Percentiles rank a stretch among this genome's conserved stretches.
These are phyloP conservation scores for Stygiomarasmius scandens DNA, from an alignment of 1,284 basidiomycete species.

Conservation along the genomic window DNA sequence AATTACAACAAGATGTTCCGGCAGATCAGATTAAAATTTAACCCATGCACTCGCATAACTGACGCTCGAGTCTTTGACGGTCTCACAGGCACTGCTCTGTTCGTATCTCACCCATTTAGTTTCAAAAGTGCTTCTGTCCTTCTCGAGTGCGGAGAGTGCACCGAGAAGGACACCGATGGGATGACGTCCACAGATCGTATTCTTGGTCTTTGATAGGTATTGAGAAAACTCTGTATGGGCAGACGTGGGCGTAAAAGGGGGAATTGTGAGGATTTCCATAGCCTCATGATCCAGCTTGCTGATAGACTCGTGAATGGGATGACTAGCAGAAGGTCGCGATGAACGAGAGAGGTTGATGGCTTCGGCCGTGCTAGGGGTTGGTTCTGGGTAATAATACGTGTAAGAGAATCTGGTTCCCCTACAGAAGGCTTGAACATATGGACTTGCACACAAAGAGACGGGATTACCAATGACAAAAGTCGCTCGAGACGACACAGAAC, in stretches of 20 bases:
- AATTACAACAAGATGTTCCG: not conserved
- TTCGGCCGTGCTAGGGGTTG: conserved; percentile 51
- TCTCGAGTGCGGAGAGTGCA: conserved; percentile 68
- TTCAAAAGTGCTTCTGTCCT: conserved; percentile 39
- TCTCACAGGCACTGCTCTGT: conserved; percentile 82
- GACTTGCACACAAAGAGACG: conserved; percentile 5
- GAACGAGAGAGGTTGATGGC: conserved; percentile 57
- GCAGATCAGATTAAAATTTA: conserved; percentile 53
- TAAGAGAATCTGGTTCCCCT: conserved; percentile 93
- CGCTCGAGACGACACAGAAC: conserved; percentile 90
- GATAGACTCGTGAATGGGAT: conserved; percentile 76
- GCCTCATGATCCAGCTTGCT: conserved; percentile 76
- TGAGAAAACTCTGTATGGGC: conserved; percentile 70
- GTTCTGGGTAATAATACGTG: conserved; percentile 85
- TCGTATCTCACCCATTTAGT: conserved; percentile 88
- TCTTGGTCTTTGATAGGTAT: conserved; percentile 84
- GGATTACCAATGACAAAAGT: conserved; percentile 96
- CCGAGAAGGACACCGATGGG: conserved; percentile 92
- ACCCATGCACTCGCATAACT: conserved; percentile 93
- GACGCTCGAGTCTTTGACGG: conserved; percentile 82
- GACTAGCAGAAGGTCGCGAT: conserved; percentile 37
- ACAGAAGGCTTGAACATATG: conserved; percentile 5
- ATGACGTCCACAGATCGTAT: conserved; percentile 97
- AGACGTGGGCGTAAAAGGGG: conserved; percentile 50
- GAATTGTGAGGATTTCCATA: conserved; percentile 71